Percentiles rank a stretch among this genome's conserved stretches.
These are phyloP conservation scores for Phytophthora cajani DNA, from an alignment of 352 stramenopile genomes.

Conservation along the genomic window DNA sequence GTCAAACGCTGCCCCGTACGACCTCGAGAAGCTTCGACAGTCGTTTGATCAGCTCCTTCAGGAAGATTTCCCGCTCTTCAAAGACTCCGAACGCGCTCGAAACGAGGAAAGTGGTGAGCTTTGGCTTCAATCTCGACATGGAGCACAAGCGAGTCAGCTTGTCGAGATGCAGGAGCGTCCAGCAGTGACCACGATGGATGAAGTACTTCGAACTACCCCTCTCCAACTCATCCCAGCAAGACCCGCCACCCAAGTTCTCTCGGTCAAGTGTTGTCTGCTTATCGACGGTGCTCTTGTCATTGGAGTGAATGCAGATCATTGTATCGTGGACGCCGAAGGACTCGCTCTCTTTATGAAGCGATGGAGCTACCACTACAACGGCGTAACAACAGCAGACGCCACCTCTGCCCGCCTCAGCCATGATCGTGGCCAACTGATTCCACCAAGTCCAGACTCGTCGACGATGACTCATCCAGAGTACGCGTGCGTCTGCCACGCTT, in stretches of 20 bases:
- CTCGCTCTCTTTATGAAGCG: conserved; percentile 6
- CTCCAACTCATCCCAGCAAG: conserved; percentile 11
- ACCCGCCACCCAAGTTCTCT: conserved; percentile 2
- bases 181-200: neutral
- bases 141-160: neutral
- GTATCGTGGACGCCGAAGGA: conserved; percentile 12
- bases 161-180: neutral
- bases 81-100: neutral
- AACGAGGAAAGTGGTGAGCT: neutral
- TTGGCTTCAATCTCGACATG: neutral
- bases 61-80: conserved; percentile 4
- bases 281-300: conserved; percentile 7
- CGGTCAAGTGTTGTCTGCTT: conserved; percentile 15
- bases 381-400: neutral
- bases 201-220: conserved; percentile 6
- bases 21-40: neutral
- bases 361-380: conserved; percentile 5
- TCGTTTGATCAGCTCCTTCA: conserved; percentile 10
- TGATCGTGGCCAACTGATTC: neutral
- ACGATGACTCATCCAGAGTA: conserved; percentile 16
- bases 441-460: neutral
- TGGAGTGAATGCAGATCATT: conserved; percentile 15
- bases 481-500: neutral
- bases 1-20: neutral
- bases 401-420: neutral